Conservation (phyloP, 2,329 filamentous ascomycete species). For the Fusarium sterilihyphosum region DNA sequence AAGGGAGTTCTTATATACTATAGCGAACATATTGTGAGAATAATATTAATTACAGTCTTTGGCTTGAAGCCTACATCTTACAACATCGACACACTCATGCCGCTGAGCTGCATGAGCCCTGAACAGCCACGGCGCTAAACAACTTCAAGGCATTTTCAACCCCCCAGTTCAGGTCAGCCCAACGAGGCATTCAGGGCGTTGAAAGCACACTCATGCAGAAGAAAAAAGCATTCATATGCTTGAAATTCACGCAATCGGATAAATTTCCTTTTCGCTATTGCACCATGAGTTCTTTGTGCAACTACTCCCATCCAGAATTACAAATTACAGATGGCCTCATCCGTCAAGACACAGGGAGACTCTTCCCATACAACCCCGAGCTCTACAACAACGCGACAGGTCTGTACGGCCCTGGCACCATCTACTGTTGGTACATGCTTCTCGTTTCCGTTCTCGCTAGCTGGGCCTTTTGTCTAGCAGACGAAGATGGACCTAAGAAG, state of each 20-base stretch:
- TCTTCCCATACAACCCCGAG: conserved; percentile 20
- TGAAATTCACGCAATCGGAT: too few relatives aligned
- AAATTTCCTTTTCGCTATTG: accelerated
- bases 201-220: background rate
- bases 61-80: background rate
- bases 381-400: conserved; percentile 6
- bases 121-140: conserved; percentile 9
- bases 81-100: background rate
- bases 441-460: background rate
- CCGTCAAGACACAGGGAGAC: background rate
- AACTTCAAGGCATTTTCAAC: background rate
- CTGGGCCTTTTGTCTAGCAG: background rate
- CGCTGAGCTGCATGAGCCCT: background rate
- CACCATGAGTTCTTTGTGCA: conserved; percentile 16
- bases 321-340: background rate
- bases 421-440: conserved; percentile 23
- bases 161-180: background rate
- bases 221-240: background rate
- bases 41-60: background rate
- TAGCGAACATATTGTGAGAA: background rate
- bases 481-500: background rate
- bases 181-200: background rate
- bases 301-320: conserved; percentile 13
- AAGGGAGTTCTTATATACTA: background rate
- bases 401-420: conserved; percentile 3